Conservation (phyloP, 2,329 filamentous ascomycete species). For the Plenodomus biglobosus region DNA sequence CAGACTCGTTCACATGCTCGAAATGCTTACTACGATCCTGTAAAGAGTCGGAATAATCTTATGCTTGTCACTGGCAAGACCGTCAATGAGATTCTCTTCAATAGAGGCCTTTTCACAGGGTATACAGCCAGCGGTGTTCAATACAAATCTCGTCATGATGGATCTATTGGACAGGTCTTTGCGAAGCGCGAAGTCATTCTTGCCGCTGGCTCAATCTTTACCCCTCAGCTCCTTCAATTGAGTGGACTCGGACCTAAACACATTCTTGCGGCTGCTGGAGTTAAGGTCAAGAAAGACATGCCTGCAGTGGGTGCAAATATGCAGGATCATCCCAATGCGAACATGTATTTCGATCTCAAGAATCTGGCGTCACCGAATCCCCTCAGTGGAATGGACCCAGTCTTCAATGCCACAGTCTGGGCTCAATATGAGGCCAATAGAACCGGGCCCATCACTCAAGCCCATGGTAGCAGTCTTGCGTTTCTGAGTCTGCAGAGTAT, state of each 20-base stretch:
- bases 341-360: conserved; percentile 25
- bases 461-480: conserved; percentile 26
- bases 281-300: conserved; percentile 30
- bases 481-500: conserved; percentile 23
- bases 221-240: conserved; percentile 55
- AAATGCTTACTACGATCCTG: conserved; percentile 28
- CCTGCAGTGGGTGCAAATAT: conserved; percentile 38
- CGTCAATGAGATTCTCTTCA: conserved; percentile 31
- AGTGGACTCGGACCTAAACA: conserved; percentile 33
- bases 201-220: conserved; percentile 59
- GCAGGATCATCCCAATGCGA: conserved; percentile 35
- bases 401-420: conserved; percentile 29
- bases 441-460: conserved; percentile 33
- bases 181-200: conserved; percentile 57
- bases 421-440: conserved; percentile 28
- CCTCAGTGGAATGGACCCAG: conserved; percentile 21
- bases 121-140: conserved; percentile 25
- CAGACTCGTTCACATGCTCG: conserved; percentile 41
- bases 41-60: conserved; percentile 25
- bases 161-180: conserved; percentile 21
- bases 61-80: conserved; percentile 24
- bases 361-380: conserved; percentile 24
- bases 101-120: conserved; percentile 12
- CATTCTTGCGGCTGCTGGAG: conserved; percentile 24
- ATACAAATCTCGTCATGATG: conserved; percentile 20